Percentiles rank a stretch among this genome's conserved stretches.
These are phyloP conservation scores for Chaetomium sp. DNA, from an alignment of 2,329 filamentous ascomycete species.

Conservation along the genomic window DNA sequence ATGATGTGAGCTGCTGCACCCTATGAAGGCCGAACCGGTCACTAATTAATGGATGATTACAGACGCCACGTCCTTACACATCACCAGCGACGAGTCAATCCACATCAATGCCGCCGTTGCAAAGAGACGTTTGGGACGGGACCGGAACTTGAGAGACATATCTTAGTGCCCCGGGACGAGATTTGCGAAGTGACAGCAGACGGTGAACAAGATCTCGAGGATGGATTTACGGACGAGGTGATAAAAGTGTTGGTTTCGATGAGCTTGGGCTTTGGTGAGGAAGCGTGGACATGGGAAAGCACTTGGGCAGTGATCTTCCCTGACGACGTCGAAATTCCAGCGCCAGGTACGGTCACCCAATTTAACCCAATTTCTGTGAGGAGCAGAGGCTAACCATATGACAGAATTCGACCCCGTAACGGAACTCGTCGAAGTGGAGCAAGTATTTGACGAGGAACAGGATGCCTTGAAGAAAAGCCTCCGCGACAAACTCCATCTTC, in stretches of 20 bases:
- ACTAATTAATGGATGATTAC: slow-evolving; percentile 3
- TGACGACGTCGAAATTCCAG: slow-evolving; percentile 10
- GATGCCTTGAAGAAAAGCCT: slow-evolving; percentile 18
- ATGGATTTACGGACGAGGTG: slow-evolving; percentile 16
- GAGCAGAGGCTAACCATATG: not conserved
- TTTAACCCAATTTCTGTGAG: not conserved
- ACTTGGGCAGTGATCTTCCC: slow-evolving; percentile 21
- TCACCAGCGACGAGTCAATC: slow-evolving; percentile 4
- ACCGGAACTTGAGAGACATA: slow-evolving; percentile 8
- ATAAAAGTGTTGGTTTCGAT: not conserved
- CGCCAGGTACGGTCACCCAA: slow-evolving; percentile 14
- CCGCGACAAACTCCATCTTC: slow-evolving; percentile 19
- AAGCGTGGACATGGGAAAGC: slow-evolving; percentile 16
- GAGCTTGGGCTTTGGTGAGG: not conserved
- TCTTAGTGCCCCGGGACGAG: slow-evolving; percentile 19
- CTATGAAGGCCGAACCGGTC: no score
- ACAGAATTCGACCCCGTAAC: slow-evolving; percentile 19
- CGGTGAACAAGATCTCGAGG: slow-evolving; percentile 11
- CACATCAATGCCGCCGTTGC: slow-evolving; percentile 19
- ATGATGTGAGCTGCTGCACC: slow-evolving; percentile 28
- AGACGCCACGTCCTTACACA: slow-evolving; percentile 18
- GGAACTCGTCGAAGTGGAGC: slow-evolving; percentile 22
- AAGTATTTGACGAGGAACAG: slow-evolving; percentile 19
- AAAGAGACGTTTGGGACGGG: slow-evolving; percentile 10
- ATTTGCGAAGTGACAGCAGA: slow-evolving; percentile 18